Base-by-base conservation (phyloP, 371 early-diverging fungal genomes). In the Batkoa obscura region DNA sequence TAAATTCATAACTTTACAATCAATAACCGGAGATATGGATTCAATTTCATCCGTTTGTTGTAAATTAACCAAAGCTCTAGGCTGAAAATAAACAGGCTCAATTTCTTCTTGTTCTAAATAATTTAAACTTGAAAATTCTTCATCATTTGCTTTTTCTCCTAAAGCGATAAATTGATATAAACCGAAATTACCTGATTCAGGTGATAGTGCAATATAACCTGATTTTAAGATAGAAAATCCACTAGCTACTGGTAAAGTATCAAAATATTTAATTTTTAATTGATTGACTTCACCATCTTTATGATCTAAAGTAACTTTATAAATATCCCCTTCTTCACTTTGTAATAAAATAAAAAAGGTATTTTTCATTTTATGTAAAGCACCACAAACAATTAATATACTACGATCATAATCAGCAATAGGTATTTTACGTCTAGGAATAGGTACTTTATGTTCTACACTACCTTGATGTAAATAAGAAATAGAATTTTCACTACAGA, bases 251-350 rank as follows among this genome's bases (percentile, higher is more conserved):
- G 93, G 86, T 4, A 96, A 74, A 0, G 93, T 91, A 61, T 96
- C 95, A 68, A 94, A 96, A 60, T 94, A 96, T 63, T 86, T 86
- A 63, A 96, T 83, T 17, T 74, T 75, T 62, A 90, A 65, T 2
- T 70, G 73, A 33, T 69, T 68, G 2, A 85, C 84, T 34, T 60
- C 65, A 42, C 81, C 88, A 0, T 77, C 74, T 1, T 70, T 73
- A 59, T 81, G 83, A 41, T 90, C 90, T 67, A 94, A 77, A 0
- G 88, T 85, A 38, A 96, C 72, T 67, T 94, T 94, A 75, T 85
- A 96, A 48, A 98, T 64, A 68, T 96, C 95, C 37, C 98, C 97
- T 49, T 80, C 80, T 55, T 95, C 95, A 32, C 86, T 83, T 61
- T 96, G 98, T 30, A 84, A 64, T 54, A 96, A 69, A 47, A 92